Base-by-base conservation (phyloP, 2,329 filamentous ascomycete genomes). In the Fusarium oxysporum region DNA sequence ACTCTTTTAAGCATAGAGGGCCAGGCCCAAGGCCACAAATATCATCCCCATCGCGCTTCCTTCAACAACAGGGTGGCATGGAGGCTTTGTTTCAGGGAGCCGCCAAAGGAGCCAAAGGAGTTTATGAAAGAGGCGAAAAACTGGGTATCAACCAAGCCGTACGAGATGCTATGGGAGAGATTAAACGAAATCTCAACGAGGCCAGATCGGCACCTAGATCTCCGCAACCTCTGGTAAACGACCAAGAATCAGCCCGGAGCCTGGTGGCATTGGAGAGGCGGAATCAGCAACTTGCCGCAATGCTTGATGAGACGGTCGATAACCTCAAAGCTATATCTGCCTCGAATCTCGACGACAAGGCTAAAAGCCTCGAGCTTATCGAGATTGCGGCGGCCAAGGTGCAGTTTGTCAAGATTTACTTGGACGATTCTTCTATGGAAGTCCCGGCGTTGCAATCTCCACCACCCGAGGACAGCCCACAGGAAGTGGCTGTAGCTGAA, bases 121-220 rank as follows among this genome's bases (percentile, higher is more conserved):
- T 96, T 21, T 85, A 94, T 38, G 91, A 93, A 76, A 87, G 90
- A 37, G 88, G 93, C 58, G 92, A 95, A 80, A 92, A 90, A 77
- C 90, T 95, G 70, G 93, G 93, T 11, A 92, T 96, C 62, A 95
- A 94, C 78, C 92, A 93, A 80, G 93, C 92, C 1, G 90, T 96
- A 11, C 89, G 93, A n/a, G 93, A 93, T 74, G 93, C 93, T 23
- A 88, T 96, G 78, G 92, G 91, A 13, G 94, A 97, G 81, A 92
- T 96, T 55, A 89, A 89, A 67, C 92, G 92, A 76, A 95, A 94
- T 73, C 89, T 95, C 37, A 91, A 93, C 71, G 88, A 89, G 63
- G 84, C 86, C 5, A 84, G 86, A 37, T 85, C 82, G 35, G 80
- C 82, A 19, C 82, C 83, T 28, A 82, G 82, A 56, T 79, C 81